These are phyloP conservation scores for Fragaria vesca DNA, from an alignment of 306 rosid genomes.

Conservation along the genomic window DNA sequence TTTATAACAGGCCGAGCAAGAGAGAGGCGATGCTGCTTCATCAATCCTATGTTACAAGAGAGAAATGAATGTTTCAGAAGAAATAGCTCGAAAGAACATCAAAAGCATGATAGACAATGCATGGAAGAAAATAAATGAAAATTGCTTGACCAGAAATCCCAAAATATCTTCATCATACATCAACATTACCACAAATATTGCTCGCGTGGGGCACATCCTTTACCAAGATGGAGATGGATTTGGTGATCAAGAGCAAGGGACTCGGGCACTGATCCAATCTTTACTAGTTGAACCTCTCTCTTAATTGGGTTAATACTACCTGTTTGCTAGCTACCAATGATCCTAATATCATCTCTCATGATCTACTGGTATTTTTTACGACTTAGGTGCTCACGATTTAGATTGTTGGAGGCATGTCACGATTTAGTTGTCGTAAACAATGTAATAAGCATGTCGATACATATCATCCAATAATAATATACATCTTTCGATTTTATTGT, in stretches of 20 bases:
- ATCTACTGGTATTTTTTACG: too few relatives aligned
- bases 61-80: conserved; percentile 42
- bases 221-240: conserved; percentile 53
- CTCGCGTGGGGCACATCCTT: conserved; percentile 48
- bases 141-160: conserved; percentile 10
- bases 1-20: conserved; percentile 44
- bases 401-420: too few relatives aligned
- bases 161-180: conserved; percentile 22
- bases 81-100: conserved; percentile 36
- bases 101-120: conserved; percentile 30
- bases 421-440: too few relatives aligned
- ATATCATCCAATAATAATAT: too few relatives aligned
- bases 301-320: background rate
- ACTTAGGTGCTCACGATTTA: too few relatives aligned
- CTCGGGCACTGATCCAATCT: conserved; percentile 32
- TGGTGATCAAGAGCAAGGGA: conserved; percentile 44
- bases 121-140: conserved; percentile 47
- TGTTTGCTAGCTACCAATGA: background rate
- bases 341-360: background rate
- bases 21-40: conserved; percentile 66
- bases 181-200: conserved; percentile 33
- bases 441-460: too few relatives aligned
- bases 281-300: conserved; percentile 39
- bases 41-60: conserved; percentile 52
- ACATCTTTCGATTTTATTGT: too few relatives aligned